Evolutionary conservation across 1,284 basidiomycete genomes (phyloP), one percentile per base, ranked within the genome.

Genomic region (Sporisorium reilianum): DNA sequence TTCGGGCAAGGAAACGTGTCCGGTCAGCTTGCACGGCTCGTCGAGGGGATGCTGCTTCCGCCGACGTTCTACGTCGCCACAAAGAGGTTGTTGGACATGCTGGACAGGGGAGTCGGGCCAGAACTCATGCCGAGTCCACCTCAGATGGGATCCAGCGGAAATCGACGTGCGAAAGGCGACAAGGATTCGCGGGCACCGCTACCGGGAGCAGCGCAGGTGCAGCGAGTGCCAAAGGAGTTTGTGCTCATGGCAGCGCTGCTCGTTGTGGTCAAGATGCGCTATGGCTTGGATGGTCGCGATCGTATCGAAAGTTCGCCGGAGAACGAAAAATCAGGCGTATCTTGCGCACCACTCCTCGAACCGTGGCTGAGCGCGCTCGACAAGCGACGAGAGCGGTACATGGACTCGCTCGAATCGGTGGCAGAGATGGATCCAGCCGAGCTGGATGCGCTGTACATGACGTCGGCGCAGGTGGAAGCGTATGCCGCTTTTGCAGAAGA

Each of bases 11-110:
- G 89, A 70, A 97, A 97, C 79, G 88, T 89, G 4, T 89, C 90
- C 7, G 92, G 92, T 0, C 85, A 95, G 23, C 87, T 95, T 28
- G 95, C 93, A 92, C 88, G 92, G n/a, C 87, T 91, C 1, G 88
- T 91, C 8, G 88, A 89, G 55, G 86, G 87, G 14, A 87, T 96
- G 64, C 89, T 90, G 49, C 91, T 93, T 32, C 91, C 90, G 45
- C 91, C 94, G 93, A 68, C 77, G 1, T 73, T 81, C 34, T 81
- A 81, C 28, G 72, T 75, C 5, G 74, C 63, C 0, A 60, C 72
- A 2, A 77, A 75, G 54, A 51, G 64, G 12, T 38, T 80, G 40
- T 44, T 81, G 12, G 61, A 72, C 11, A 68, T 64, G 30, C 14
- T 78, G 10, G 61, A 45, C 28, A 51, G 22, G 22, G 57, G 60